Base-by-base conservation (phyloP, 108 stramenopile species). In the Conticribra guillardii region DNA sequence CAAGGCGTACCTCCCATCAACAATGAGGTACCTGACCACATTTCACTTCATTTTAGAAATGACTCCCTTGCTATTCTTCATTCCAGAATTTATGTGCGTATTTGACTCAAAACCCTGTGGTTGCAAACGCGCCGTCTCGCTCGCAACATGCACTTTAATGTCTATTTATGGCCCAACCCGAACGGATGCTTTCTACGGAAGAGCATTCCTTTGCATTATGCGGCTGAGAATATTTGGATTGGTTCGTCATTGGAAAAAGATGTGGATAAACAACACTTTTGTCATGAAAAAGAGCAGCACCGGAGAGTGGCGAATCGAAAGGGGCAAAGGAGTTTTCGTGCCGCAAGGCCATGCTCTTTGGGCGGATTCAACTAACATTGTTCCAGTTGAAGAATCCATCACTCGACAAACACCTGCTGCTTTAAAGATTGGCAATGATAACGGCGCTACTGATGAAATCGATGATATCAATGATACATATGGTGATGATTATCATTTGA, bases 231-330 rank as follows among this genome's bases (percentile, higher is more conserved):
- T 91, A 18, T 94, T 90, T 81, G 89, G 86, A 11, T 69, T 90
- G 16, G 85, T 94, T 24, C 84, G 93, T 16, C 93, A 94, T 60
- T 92, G 88, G 89, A 86, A 84, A 30, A 79, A 91, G 23, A 84
- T 88, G 84, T 91, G 88, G 87, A 69, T 94, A 28, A 79, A 78
- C 29, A 80, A 74, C 32, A 83, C 87, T 8, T 87, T 86, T 71
- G 54, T 67, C 4, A 52, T 53, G 46, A 58, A 64, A 18, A 74
- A 80, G 46, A 49, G 59, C 54, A 68, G 57, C 47, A 72, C 67
- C 60, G 56, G 75, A 63, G 54, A 68, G 41, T 76, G 75, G 80
- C 76, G 49, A 3, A 60, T 84, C 41, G 44, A 72, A 30, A 57
- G 71, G 28, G 71, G 63, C 22, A 71, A 66, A 24, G 80, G 71